A percentile compares a stretch with the other conserved stretches of the same genome.
Evolutionary conservation across 257 asterid species (phyloP).

Genomic region (Solanum corneliomulleri): DNA sequence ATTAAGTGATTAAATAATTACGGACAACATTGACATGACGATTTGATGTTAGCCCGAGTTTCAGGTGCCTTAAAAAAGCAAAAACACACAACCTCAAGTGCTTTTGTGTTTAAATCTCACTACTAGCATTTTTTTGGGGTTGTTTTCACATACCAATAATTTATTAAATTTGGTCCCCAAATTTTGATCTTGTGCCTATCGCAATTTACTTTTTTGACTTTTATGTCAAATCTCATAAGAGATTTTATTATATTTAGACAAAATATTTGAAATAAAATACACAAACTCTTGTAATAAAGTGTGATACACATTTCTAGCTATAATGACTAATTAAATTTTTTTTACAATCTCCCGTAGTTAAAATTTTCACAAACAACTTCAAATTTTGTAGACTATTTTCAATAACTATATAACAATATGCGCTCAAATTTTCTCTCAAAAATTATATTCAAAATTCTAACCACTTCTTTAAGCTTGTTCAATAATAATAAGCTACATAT

Average conservation of each 20-base stretch:
- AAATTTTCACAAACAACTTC: not conserved
- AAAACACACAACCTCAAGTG: too few relatives aligned
- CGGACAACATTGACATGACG: too few relatives aligned
- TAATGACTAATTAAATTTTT: not conserved
- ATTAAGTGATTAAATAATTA: too few relatives aligned
- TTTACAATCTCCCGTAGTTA: not conserved
- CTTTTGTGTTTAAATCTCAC: too few relatives aligned
- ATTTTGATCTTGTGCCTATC: not conserved
- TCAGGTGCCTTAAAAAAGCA: too few relatives aligned
- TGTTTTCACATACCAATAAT: not conserved
- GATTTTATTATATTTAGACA: not conserved
- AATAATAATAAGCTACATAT: not conserved
- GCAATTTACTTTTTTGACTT: not conserved
- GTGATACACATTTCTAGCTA: not conserved
- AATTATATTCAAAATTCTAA: not conserved
- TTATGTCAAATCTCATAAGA: too few relatives aligned
- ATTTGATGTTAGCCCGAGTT: too few relatives aligned
- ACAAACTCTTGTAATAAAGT: too few relatives aligned
- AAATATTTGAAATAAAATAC: too few relatives aligned
- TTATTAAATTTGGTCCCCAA: not conserved
- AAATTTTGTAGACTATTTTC: not conserved
- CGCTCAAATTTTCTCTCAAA: not conserved
- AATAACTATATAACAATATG: not conserved
- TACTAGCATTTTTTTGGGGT: too few relatives aligned
- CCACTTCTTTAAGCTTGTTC: not conserved